Evolutionary conservation across 2,329 filamentous ascomycete species (phyloP).

Genomic region (Aspergillus ibericus): DNA sequence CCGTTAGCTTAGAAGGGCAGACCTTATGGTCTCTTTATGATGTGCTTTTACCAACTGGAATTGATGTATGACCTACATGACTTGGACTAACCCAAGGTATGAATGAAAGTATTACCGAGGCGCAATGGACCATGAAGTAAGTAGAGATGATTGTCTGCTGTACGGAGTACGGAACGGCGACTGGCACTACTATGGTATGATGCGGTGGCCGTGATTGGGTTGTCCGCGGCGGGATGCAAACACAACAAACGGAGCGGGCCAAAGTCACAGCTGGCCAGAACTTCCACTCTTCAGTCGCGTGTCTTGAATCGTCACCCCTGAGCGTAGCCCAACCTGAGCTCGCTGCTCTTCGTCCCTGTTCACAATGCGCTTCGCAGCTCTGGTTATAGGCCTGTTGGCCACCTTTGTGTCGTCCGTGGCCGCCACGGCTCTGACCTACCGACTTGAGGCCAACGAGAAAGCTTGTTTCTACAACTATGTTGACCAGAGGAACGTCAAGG

Average conservation of each 20-base stretch:
- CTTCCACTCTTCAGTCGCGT: conserved; percentile 25
- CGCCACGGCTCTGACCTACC: conserved; percentile 92
- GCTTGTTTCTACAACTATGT: conserved; percentile 91
- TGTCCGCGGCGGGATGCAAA: conserved; percentile 28
- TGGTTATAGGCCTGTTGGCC: conserved; percentile 69
- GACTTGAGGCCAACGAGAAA: conserved; percentile 84
- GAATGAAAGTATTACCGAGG: not conserved
- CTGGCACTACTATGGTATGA: too few relatives aligned
- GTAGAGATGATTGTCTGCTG: too few relatives aligned
- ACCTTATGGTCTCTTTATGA: not conserved
- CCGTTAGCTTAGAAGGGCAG: conserved; percentile 4
- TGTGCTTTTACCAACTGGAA: not conserved
- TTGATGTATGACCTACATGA: conserved; percentile 3
- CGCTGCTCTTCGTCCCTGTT: conserved; percentile 17
- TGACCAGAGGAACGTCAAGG: conserved; percentile 76
- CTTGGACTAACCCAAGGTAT: not conserved
- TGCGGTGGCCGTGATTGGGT: conserved; percentile 15
- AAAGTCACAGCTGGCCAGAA: conserved; percentile 36
- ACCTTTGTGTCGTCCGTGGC: conserved; percentile 68
- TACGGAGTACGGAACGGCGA: not conserved
- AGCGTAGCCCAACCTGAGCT: conserved; percentile 14
- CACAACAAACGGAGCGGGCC: conserved; percentile 32
- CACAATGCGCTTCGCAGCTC: conserved; percentile 64
- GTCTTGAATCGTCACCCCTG: conserved; percentile 14
- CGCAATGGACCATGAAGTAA: too few relatives aligned